These are phyloP conservation scores for Boletus vinaceobasis DNA, from an alignment of 768 basidiomycete genomes.

Conservation along the genomic window DNA sequence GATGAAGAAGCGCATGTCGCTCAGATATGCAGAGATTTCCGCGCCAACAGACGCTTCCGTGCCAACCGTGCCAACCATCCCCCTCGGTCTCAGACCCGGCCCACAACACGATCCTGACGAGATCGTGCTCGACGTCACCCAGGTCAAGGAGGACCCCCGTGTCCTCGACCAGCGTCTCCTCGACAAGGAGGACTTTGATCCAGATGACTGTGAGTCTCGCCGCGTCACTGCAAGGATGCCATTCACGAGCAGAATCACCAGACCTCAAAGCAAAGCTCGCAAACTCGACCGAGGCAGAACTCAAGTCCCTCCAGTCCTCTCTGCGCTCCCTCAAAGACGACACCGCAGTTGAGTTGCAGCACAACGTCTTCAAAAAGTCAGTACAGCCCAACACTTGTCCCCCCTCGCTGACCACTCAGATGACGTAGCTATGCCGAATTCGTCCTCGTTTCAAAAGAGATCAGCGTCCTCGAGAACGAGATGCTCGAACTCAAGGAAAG, in stretches of 20 bases:
- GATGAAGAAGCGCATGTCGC: slow-evolving; percentile 95
- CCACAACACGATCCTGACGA: slow-evolving; percentile 43
- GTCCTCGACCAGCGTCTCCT: slow-evolving; percentile 57
- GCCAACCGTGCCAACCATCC: slow-evolving; percentile 59
- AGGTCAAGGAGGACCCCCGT: slow-evolving; percentile 54
- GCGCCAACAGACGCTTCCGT: slow-evolving; percentile 55
- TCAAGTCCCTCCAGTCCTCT: slow-evolving; percentile 73
- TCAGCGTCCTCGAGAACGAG: slow-evolving; percentile 92
- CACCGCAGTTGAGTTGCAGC: slow-evolving; percentile 77
- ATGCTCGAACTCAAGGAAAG: slow-evolving; percentile 96
- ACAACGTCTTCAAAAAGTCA: slow-evolving; percentile 91
- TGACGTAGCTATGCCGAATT: slow-evolving; percentile 88
- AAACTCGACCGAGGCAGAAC: slow-evolving; percentile 84
- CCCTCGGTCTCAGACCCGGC: slow-evolving; percentile 40
- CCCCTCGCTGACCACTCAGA: slow-evolving; percentile 7
- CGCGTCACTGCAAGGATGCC: not conserved
- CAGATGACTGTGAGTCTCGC: slow-evolving; percentile 73
- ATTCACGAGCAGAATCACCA: slow-evolving; percentile 25
- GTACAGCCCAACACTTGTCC: slow-evolving; percentile 22
- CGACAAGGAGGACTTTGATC: slow-evolving; percentile 79
- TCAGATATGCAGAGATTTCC: slow-evolving; percentile 86
- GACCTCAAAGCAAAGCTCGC: slow-evolving; percentile 82
- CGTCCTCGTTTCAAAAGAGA: slow-evolving; percentile 95
- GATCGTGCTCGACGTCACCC: slow-evolving; percentile 41
- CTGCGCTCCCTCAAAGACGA: slow-evolving; percentile 66